Percentiles rank a stretch among this genome's conserved stretches.
These are phyloP conservation scores for Wickerhamomyces bovis DNA, from an alignment of 805 yeast species.

Conservation along the genomic window DNA sequence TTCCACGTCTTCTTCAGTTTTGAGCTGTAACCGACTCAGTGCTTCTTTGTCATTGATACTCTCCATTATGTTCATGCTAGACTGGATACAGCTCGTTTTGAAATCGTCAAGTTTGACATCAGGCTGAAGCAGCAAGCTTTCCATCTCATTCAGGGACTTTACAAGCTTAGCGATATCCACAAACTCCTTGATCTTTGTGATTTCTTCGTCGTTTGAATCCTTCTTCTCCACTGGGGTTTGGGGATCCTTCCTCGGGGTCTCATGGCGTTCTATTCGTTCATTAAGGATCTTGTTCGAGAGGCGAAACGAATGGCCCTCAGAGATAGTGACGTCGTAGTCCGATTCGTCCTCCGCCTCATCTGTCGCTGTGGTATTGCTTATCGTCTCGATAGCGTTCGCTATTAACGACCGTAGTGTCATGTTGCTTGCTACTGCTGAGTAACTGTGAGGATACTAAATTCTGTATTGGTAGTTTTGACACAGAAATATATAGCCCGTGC, in stretches of 20 bases:
- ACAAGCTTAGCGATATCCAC: constrained; percentile 9
- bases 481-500: background rate
- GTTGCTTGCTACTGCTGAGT: background rate
- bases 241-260: background rate
- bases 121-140: constrained; percentile 3
- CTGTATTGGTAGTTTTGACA: too few species aligned
- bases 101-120: constrained; percentile 4
- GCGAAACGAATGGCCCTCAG: background rate
- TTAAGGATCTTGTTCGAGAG: background rate
- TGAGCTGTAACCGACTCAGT: background rate
- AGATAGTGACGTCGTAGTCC: background rate
- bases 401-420: background rate
- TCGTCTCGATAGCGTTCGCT: background rate
- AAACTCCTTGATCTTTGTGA: constrained; percentile 7
- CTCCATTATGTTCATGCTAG: constrained; percentile 4
- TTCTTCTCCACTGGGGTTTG: background rate
- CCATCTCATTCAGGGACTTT: constrained; percentile 6
- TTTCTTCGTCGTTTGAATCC: background rate
- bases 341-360: background rate
- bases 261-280: background rate
- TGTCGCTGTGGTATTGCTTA: background rate
- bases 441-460: too few species aligned
- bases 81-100: constrained; percentile 2
- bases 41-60: constrained; percentile 4
- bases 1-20: background rate